Base-by-base conservation (phyloP, 1,284 basidiomycete species). In the Pulchroboletus neoregius region DNA sequence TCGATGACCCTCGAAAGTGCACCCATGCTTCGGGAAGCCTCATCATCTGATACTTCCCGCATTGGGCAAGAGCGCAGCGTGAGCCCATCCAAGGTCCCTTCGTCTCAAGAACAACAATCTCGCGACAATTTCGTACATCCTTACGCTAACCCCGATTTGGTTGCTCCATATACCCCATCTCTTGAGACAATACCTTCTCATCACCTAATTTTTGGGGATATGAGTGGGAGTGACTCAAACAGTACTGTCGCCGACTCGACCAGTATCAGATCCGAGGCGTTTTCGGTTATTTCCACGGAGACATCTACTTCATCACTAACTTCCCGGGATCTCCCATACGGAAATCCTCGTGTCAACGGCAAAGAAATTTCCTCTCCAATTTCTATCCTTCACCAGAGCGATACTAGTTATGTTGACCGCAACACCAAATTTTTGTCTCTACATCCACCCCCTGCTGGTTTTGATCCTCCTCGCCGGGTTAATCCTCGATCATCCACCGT, bases 121-220 rank as follows among this genome's bases (percentile, higher is more conserved):
- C 49, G 34, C 8, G 50, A 60, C 23, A 58, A 56, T 6, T 70
- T 63, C 39, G 58, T 73, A 32, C 85, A 88, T 66, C 87, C 87
- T 31, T 89, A 87, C 58, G 87, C 86, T 44, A 87, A 88, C 55
- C 84, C 87, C 6, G 82, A 87, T 50, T 68, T 83, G 48, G 68
- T 71, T 37, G 54, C 66, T 48, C 31, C 58, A 41, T 68, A 74
- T 43, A 68, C 68, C 39, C 59, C 68, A 23, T 58, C 67, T 37
- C 65, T 68, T 20, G 59, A 62, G 36, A 51, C 57, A 24, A 51
- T 61, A 45, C 53, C 60, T 46, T 53, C 62, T 51, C 47, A 55
- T 39, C 61, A 56, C 26, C 52, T 49, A 28, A 35, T 50, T 44
- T 60, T 53, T 51, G 53, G 57, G 31, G 48, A 61, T 48, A 54